phyloP scores from a whole-genome alignment of 169 alveolate species.

The Perkinsus marinus region DNA sequence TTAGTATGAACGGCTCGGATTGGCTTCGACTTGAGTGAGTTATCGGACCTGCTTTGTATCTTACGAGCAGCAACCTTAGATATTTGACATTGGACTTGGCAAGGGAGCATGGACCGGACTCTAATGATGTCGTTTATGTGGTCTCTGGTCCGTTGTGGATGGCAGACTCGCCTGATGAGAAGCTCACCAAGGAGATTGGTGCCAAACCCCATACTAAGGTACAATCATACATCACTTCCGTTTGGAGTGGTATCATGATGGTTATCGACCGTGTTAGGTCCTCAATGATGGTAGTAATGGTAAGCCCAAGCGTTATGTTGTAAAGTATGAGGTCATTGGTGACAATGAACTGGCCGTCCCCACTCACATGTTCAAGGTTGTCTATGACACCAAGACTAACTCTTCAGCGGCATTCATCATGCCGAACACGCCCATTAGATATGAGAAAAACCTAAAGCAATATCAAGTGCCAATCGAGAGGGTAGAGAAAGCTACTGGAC shows the following conservation, averaged over 20 bases:
- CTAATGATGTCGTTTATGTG: conserved; percentile 21
- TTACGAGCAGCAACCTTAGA: background rate
- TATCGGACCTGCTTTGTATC: background rate
- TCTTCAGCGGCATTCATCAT: conserved; percentile 12
- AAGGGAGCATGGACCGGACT: conserved; percentile 4
- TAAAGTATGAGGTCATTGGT: conserved; percentile 14
- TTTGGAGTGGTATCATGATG: conserved; percentile 17
- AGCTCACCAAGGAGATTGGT: conserved; percentile 17
- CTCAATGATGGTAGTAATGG: background rate
- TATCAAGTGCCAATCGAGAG: conserved; percentile 21
- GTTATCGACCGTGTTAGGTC: background rate
- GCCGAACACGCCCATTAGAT: conserved; percentile 13
- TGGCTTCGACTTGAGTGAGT: conserved; percentile 19
- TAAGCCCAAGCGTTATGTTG: background rate
- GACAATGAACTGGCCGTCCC: conserved; percentile 22
- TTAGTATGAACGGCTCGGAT: conserved; percentile 24
- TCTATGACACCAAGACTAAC: conserved; percentile 13
- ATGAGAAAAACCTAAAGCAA: background rate
- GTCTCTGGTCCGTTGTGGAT: conserved; percentile 26
- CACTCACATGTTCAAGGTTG: conserved; percentile 18
- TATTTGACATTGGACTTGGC: background rate
- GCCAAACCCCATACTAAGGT: conserved; percentile 14
- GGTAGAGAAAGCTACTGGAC: conserved; percentile 18
- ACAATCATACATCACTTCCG: conserved; percentile 4
- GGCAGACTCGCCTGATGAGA: conserved; percentile 4